A percentile compares a stretch with the other conserved stretches of the same genome.
phyloP scores from a whole-genome alignment of 345 rosid species.

The Moricandia arvensis region DNA sequence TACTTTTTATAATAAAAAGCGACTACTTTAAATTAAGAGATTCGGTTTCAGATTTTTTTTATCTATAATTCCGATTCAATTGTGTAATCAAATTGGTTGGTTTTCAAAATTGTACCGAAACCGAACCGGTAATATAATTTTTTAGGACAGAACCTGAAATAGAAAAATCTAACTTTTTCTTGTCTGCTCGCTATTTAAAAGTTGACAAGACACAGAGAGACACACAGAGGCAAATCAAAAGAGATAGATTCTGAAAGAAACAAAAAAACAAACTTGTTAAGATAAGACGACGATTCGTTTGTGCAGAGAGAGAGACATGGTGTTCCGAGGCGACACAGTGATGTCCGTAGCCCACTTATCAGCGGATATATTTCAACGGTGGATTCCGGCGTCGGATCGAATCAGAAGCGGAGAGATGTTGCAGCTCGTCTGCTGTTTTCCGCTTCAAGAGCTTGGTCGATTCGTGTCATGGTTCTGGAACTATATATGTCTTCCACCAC shows the following conservation, averaged over 20 bases:
- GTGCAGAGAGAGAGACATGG: constrained; percentile 43
- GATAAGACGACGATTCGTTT: constrained; percentile 13
- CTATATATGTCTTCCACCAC: constrained; percentile 62
- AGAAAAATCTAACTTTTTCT: too few species aligned
- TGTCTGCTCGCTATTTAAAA: background rate
- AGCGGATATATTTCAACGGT: constrained; percentile 52
- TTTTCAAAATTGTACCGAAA: background rate
- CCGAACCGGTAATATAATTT: background rate
- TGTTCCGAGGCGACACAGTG: constrained; percentile 52
- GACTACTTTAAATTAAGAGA: background rate
- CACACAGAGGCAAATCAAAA: constrained; percentile 16
- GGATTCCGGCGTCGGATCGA: constrained; percentile 47
- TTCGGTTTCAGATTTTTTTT: background rate
- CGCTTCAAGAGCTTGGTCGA: constrained; percentile 70
- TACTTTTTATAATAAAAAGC: background rate
- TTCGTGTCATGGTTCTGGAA: constrained; percentile 67
- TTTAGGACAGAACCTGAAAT: too few species aligned
- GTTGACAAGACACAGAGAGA: background rate
- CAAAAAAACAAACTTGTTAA: background rate
- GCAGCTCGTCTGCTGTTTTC: constrained; percentile 67
- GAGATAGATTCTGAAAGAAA: background rate
- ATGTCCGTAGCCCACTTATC: constrained; percentile 55
- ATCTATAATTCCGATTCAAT: background rate
- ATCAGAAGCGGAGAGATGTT: constrained; percentile 58
- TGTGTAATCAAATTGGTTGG: background rate